These are phyloP conservation scores for Tetrapisispora fleetii DNA, from an alignment of 805 yeast species.

Conservation along the genomic window DNA sequence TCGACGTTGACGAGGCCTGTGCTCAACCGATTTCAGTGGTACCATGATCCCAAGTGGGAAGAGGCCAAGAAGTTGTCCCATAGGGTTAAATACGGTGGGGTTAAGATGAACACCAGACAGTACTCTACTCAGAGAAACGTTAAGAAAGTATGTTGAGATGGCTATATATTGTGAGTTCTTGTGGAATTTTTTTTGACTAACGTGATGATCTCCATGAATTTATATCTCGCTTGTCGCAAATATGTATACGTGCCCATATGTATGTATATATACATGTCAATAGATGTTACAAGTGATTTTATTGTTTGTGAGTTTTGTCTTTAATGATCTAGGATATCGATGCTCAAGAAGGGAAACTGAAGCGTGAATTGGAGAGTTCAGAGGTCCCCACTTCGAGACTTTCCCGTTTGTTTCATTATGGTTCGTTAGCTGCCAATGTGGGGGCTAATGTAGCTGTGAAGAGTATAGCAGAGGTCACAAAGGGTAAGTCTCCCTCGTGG, in stretches of 20 bases:
- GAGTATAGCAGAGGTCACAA: constrained; percentile 57
- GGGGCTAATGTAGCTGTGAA: constrained; percentile 77
- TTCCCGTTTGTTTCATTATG: constrained; percentile 88
- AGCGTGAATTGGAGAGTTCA: constrained; percentile 28
- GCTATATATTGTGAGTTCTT: neutral
- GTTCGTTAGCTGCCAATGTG: constrained; percentile 83
- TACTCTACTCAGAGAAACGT: constrained; percentile 9
- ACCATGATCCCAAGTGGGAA: constrained; percentile 27
- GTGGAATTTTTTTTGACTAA: neutral
- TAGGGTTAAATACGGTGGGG: neutral
- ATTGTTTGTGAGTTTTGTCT: neutral
- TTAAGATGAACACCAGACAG: constrained; percentile 6
- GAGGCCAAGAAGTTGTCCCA: constrained; percentile 19
- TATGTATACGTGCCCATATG: neutral
- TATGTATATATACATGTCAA: neutral
- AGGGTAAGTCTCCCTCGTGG: constrained; percentile 41
- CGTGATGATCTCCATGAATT: neutral
- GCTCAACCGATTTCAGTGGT: constrained; percentile 18
- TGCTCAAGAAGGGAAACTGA: neutral
- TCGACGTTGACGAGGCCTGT: constrained; percentile 21
- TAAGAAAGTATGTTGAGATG: constrained; percentile 1
- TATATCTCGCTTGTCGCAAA: neutral
- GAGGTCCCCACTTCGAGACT: constrained; percentile 81
- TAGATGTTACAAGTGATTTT: neutral
- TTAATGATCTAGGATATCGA: neutral